Evolutionary conservation across 495 filamentous ascomycete genomes (phyloP).

Genomic region (Penicillium parvum): DNA sequence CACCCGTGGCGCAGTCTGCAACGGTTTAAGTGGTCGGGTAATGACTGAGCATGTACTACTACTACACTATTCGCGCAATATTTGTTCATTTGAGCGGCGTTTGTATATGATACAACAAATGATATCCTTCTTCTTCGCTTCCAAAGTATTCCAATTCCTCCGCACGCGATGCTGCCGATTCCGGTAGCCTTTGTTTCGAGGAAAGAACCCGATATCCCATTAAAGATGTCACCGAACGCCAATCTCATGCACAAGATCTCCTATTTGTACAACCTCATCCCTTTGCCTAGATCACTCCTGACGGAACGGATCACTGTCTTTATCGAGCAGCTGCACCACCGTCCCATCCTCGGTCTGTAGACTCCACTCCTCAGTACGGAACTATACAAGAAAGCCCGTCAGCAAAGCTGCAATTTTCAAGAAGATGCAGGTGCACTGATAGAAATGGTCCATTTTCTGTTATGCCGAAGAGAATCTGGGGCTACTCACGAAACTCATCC

Average conservation of each 20-base stretch:
- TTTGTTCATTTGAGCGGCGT: constrained; percentile 42
- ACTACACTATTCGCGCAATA: constrained; percentile 36
- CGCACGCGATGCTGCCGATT: no score
- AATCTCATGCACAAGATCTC: constrained; percentile 21
- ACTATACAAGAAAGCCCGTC: no score
- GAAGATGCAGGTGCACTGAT: no score
- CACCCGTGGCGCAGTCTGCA: constrained; percentile 36
- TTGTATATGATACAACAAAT: constrained; percentile 47
- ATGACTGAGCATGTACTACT: constrained; percentile 38
- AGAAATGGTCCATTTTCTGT: no score
- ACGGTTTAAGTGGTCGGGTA: constrained; percentile 22
- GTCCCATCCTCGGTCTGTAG: constrained; percentile 62
- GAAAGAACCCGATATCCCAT: constrained; percentile 3
- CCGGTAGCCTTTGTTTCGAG: no score
- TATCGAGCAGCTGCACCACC: constrained; percentile 63
- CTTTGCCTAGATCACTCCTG: constrained; percentile 18
- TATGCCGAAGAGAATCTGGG: not conserved
- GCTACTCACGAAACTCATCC: constrained; percentile 64
- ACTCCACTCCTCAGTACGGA: constrained; percentile 75
- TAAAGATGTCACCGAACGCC: constrained; percentile 24
- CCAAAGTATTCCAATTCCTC: no score
- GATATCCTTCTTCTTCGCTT: constrained; percentile 36
- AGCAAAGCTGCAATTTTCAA: no score
- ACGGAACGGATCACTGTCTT: constrained; percentile 55
- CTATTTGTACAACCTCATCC: constrained; percentile 24